Evolutionary conservation across 2,329 filamentous ascomycete genomes (phyloP), one percentile per base, ranked within the genome.

Genomic region (Paracoccidioides lutzii): DNA sequence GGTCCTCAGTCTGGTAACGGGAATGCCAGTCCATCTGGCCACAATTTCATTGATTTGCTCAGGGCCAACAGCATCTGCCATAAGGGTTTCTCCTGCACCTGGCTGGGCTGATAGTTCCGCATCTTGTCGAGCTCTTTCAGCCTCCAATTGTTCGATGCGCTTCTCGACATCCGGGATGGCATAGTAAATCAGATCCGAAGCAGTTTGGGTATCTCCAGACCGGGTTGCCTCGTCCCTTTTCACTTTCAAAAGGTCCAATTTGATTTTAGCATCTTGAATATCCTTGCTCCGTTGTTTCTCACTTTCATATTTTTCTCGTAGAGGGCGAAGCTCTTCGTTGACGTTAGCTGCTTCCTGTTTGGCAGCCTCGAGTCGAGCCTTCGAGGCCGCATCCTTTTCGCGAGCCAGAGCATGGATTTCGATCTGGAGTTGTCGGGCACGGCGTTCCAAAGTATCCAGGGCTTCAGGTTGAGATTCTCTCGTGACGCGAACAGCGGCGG

Each of bases 31-130:
- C 88, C 90, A 96, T 59, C 90, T 85, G 55, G 87, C 87, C 54
- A 98, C 93, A 59, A 98, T 98, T 68, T 97, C 91, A 69, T 98
- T 97, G 78, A 98, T 98, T 71, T 98, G 90, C 61, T 98, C 93
- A 9, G 90, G 90, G 5, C 93, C 93, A 61, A 98, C 93, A 49
- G 93, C 81, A 68, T 98, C 93, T 3, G 90, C 94, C 55, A 97
- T 81, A 70, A 97, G 84, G 30, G 88, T 68, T 56, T 81, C 81
- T 54, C 83, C 81, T 55, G 81, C 81, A 40, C 87, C 87, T 33
- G 75, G 71, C 35, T 74, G 73, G 44, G 73, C 71, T 53, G 73
- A 76, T 55, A 78, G 75, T 60, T 84, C 80, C 8, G 83, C 85
- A 68, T 97, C 93, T 2, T 87, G 86, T 50, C 80, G 81, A 14